Evolutionary conservation across 441 rosid genomes (phyloP).

Genomic region (Mallotus repandus): DNA sequence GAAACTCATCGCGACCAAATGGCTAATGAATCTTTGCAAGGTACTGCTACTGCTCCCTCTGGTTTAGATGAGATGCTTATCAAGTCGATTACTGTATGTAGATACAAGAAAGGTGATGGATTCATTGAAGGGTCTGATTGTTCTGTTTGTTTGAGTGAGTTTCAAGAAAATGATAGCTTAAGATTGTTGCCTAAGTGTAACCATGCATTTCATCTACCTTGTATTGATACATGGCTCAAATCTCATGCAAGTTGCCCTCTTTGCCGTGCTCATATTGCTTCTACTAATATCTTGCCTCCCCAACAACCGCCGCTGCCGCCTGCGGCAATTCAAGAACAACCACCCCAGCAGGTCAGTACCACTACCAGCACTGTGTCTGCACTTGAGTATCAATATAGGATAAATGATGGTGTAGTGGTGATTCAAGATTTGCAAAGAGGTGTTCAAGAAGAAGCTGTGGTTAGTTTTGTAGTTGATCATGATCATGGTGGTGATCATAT

Average conservation of each 20-base stretch:
- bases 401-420: conserved; percentile 18
- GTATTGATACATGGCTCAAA: conserved; percentile 82
- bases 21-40: conserved; percentile 25
- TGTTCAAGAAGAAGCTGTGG: conserved; percentile 23
- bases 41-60: conserved; percentile 4
- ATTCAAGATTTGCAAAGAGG: conserved; percentile 36
- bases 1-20: neutral
- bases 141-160: conserved; percentile 74
- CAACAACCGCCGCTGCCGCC: neutral
- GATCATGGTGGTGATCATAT: neutral
- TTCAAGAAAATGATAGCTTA: conserved; percentile 64
- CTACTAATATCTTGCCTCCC: conserved; percentile 8
- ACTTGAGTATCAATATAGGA: conserved; percentile 21
- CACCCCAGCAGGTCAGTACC: neutral
- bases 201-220: conserved; percentile 85
- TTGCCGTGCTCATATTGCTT: conserved; percentile 57
- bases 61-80: conserved; percentile 64
- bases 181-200: conserved; percentile 69
- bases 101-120: conserved; percentile 51
- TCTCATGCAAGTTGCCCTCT: conserved; percentile 86
- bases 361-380: conserved; percentile 7
- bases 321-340: neutral
- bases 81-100: conserved; percentile 51
- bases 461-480: conserved; percentile 2
- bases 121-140: conserved; percentile 61